These are phyloP conservation scores for Trichoderma parareesei DNA, from an alignment of 495 filamentous ascomycete species.

Conservation along the genomic window DNA sequence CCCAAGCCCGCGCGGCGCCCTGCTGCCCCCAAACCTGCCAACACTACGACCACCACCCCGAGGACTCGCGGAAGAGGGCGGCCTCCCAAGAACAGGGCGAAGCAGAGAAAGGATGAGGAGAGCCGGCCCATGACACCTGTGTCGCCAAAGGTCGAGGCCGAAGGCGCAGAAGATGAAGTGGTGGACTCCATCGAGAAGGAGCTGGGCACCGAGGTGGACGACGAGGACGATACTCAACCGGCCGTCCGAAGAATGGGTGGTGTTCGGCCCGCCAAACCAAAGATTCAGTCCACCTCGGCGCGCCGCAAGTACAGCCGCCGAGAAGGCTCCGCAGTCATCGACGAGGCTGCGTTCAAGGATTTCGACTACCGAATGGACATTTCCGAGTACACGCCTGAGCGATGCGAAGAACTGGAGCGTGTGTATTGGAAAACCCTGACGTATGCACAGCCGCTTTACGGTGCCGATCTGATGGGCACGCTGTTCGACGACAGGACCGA, in stretches of 20 bases:
- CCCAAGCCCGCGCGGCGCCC: slow-evolving; percentile 28
- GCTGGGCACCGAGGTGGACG: slow-evolving; percentile 38
- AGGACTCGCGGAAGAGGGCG: slow-evolving; percentile 21
- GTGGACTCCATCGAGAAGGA: slow-evolving; percentile 40
- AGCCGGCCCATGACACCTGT: slow-evolving; percentile 49
- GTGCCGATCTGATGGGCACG: slow-evolving; percentile 92
- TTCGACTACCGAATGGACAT: slow-evolving; percentile 85
- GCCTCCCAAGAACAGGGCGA: slow-evolving; percentile 32
- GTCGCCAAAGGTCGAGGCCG: slow-evolving; percentile 38
- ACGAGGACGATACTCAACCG: slow-evolving; percentile 30
- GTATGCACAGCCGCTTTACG: slow-evolving; percentile 89
- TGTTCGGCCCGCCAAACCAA: slow-evolving; percentile 31
- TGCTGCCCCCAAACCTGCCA: slow-evolving; percentile 23
- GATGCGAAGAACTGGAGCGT: slow-evolving; percentile 88
- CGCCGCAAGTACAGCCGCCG: slow-evolving; percentile 74
- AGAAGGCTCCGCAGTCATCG: slow-evolving; percentile 62
- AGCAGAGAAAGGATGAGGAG: slow-evolving; percentile 25
- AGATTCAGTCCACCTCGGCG: slow-evolving; percentile 47
- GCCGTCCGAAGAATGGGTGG: slow-evolving; percentile 34
- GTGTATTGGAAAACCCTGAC: slow-evolving; percentile 95
- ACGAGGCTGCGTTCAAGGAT: slow-evolving; percentile 76
- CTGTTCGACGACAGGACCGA: slow-evolving; percentile 86
- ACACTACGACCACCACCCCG: slow-evolving; percentile 14
- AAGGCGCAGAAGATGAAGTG: slow-evolving; percentile 28
- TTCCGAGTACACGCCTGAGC: slow-evolving; percentile 78